phyloP scores from a whole-genome alignment of 2,329 filamentous ascomycete species.

The Sporothrix dimorphospora region DNA sequence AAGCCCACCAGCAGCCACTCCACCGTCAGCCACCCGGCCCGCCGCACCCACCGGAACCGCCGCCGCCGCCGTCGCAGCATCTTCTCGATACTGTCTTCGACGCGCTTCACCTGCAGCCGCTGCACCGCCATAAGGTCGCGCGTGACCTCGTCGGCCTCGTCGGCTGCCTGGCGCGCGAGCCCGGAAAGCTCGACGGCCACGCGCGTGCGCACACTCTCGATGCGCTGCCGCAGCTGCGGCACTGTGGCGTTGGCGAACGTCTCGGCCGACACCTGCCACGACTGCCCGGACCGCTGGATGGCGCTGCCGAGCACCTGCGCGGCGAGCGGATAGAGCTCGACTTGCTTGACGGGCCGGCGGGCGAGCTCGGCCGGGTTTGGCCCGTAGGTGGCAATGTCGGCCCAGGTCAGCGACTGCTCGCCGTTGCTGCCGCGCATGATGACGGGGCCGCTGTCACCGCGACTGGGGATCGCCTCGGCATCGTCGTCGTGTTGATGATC shows the following conservation, averaged over 20 bases:
- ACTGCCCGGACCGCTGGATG: conserved; percentile 52
- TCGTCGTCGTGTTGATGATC: background rate
- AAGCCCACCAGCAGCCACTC: conserved; percentile 88
- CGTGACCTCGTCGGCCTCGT: conserved; percentile 78
- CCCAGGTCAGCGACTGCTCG: conserved; percentile 43
- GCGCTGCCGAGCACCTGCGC: conserved; percentile 55
- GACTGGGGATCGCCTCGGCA: background rate
- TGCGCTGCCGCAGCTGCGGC: conserved; percentile 53
- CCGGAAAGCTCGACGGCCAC: conserved; percentile 58
- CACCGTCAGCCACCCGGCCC: conserved; percentile 77
- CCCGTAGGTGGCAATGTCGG: conserved; percentile 49
- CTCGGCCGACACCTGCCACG: conserved; percentile 64
- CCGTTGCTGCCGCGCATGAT: conserved; percentile 20
- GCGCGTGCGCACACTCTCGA: conserved; percentile 52
- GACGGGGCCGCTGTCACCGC: background rate
- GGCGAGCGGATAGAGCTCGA: conserved; percentile 55
- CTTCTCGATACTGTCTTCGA: conserved; percentile 77
- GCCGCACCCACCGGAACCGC: conserved; percentile 72
- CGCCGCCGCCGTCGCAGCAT: conserved; percentile 70
- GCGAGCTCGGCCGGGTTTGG: conserved; percentile 42
- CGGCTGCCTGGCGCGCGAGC: conserved; percentile 68
- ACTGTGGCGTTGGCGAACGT: conserved; percentile 61
- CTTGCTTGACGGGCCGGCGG: conserved; percentile 44
- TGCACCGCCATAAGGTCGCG: conserved; percentile 76
- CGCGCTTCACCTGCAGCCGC: conserved; percentile 77